Base-by-base conservation (phyloP, 768 basidiomycete genomes). In the Boletellus emodensis region DNA sequence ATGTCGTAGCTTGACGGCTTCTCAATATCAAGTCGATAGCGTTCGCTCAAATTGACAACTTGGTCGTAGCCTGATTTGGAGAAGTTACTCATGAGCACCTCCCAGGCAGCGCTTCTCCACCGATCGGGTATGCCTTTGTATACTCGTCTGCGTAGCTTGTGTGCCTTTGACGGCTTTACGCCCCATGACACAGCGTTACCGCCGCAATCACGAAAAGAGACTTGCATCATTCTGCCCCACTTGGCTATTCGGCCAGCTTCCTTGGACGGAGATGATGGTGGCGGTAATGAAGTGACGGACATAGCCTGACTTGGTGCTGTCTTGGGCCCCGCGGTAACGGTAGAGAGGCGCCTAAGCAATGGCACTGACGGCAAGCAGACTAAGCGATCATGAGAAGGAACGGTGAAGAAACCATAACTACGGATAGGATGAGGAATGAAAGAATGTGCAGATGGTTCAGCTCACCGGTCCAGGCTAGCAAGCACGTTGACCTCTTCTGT, bases 51-150 rank as follows among this genome's bases (percentile, higher is more conserved):
- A 45, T 59, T 62, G 44, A 64, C 62, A 40, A 83, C 64, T 45
- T 80, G 78, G 36, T 71, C 61, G 45, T 71, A 69, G 14, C 77
- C 75, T 20, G 74, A 71, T 42, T 64, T 71, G 46, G 84, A 68
- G 57, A 72, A 80, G 42, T 74, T 63, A 49, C 75, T 79, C 71
- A 92, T 81, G 53, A 97, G 68, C 8, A 89, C 73, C 57, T 87
- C 90, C 96, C 96, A 99, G 1, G 85, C 91, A 4, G 92, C 95
- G 44, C 81, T 75, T 37, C 96, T 78, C 96, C 96, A 99, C 43
- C 94, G 80, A 69, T 98, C 95, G 2, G 96, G 96, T 28, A 98
- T 84, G 49, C 96, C 96, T 65, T 99, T 99, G 76, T 90, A 97
- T 46, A 85, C 81, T 28, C 95, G 78, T 56, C 80, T 71, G 30